A percentile compares a stretch with the other conserved stretches of the same genome.
Conservation (phyloP, 2,329 filamentous ascomycete genomes). For the Colletotrichum karsti region DNA sequence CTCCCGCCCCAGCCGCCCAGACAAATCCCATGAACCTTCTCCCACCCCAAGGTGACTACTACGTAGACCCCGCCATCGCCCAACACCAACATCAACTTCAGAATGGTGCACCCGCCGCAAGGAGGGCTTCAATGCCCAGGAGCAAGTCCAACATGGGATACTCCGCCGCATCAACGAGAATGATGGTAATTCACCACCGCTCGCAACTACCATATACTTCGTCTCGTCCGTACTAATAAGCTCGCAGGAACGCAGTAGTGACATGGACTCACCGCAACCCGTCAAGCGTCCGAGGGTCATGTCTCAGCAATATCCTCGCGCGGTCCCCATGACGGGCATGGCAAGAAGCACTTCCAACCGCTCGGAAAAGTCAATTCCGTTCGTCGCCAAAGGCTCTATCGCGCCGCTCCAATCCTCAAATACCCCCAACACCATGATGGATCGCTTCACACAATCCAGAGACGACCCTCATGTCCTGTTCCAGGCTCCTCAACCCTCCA, state of each 20-base stretch:
- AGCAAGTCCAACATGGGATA: constrained; percentile 31
- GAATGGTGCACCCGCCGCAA: constrained; percentile 8
- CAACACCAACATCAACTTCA: constrained; percentile 8
- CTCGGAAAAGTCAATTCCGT: constrained; percentile 49
- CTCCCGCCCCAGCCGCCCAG: constrained; percentile 2
- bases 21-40: constrained; percentile 9
- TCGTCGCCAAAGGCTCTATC: constrained; percentile 44
- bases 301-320: constrained; percentile 39
- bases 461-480: constrained; percentile 38
- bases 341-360: constrained; percentile 50
- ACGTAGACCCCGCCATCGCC: constrained; percentile 13
- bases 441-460: constrained; percentile 40
- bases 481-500: constrained; percentile 28
- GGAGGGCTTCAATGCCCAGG: constrained; percentile 22
- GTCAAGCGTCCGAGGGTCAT: constrained; percentile 43
- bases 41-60: constrained; percentile 18
- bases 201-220: neutral
- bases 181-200: constrained; percentile 21
- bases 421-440: constrained; percentile 35
- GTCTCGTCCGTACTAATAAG: constrained; percentile 5
- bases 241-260: constrained; percentile 35
- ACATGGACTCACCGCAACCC: constrained; percentile 34
- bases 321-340: constrained; percentile 28
- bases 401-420: constrained; percentile 38
- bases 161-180: constrained; percentile 12